Evolutionary conservation across 2,329 filamentous ascomycete genomes (phyloP).

Genomic region (Aspergillus quadrilineatus): DNA sequence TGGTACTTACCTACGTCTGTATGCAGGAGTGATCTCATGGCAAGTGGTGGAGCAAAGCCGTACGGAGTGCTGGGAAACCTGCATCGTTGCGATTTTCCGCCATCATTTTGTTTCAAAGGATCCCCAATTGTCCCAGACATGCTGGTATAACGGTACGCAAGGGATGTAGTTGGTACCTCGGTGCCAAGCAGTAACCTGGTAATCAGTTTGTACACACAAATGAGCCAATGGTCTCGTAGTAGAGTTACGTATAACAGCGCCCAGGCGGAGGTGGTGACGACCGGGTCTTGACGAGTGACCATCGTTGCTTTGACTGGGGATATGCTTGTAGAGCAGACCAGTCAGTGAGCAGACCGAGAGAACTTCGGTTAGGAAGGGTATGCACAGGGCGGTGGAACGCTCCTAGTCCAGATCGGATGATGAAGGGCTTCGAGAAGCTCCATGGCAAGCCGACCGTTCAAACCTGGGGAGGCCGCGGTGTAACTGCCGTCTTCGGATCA

Average conservation of each 20-base stretch:
- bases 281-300: neutral
- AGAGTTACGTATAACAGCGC: constrained; percentile 1
- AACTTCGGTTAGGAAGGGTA: neutral
- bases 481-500: neutral
- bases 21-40: neutral
- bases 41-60: neutral
- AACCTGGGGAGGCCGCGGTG: neutral
- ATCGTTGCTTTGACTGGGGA: neutral
- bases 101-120: neutral
- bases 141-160: neutral
- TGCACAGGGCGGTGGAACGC: constrained; percentile 2
- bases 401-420: neutral
- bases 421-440: constrained; percentile 6
- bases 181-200: neutral
- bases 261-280: neutral
- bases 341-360: neutral
- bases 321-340: neutral
- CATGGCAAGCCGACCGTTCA: neutral
- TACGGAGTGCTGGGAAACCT: neutral
- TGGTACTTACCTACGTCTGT: neutral
- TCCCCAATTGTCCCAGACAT: neutral
- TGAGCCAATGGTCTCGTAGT: neutral
- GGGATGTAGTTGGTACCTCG: neutral
- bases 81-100: neutral
- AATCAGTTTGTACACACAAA: neutral